Conservation (phyloP, 1,284 basidiomycete species). For the Ceratobasidium sp. region DNA sequence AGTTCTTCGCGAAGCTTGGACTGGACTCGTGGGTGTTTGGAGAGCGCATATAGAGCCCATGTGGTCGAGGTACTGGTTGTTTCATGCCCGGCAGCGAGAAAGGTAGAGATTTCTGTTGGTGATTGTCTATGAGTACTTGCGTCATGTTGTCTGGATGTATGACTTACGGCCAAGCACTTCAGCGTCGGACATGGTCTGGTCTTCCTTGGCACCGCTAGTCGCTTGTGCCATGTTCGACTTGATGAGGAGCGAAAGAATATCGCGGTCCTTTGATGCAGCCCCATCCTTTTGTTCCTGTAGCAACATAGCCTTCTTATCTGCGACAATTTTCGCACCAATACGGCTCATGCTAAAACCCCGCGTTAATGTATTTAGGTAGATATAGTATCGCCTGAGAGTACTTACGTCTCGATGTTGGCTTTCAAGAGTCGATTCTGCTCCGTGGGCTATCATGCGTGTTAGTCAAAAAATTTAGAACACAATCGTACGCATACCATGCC, state of each 20-base stretch:
- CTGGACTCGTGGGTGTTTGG: slow-evolving; percentile 60
- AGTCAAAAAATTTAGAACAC: background rate
- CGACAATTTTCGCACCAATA: slow-evolving; percentile 55
- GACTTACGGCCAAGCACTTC: slow-evolving; percentile 64
- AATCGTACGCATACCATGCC: slow-evolving; percentile 23
- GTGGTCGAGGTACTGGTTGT: slow-evolving; percentile 60
- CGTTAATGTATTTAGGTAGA: background rate
- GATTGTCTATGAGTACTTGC: background rate
- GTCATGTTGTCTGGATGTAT: background rate
- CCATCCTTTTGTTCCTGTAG: slow-evolving; percentile 40
- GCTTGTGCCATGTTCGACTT: slow-evolving; percentile 58
- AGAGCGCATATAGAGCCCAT: slow-evolving; percentile 62
- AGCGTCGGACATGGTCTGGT: slow-evolving; percentile 61
- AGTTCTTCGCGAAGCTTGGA: slow-evolving; percentile 61
- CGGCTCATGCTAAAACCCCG: slow-evolving; percentile 50
- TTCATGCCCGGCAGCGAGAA: slow-evolving; percentile 55
- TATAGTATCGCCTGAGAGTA: background rate
- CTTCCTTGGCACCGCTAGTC: slow-evolving; percentile 53
- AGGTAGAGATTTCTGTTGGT: slow-evolving; percentile 44
- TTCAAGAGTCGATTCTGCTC: slow-evolving; percentile 42
- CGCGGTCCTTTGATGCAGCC: slow-evolving; percentile 51
- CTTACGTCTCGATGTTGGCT: slow-evolving; percentile 16
- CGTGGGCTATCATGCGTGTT: slow-evolving; percentile 47
- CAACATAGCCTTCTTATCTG: slow-evolving; percentile 57
- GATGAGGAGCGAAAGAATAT: slow-evolving; percentile 50